Base-by-base conservation (phyloP, 164 flowering plant genomes). In the Stephania cephalantha region DNA sequence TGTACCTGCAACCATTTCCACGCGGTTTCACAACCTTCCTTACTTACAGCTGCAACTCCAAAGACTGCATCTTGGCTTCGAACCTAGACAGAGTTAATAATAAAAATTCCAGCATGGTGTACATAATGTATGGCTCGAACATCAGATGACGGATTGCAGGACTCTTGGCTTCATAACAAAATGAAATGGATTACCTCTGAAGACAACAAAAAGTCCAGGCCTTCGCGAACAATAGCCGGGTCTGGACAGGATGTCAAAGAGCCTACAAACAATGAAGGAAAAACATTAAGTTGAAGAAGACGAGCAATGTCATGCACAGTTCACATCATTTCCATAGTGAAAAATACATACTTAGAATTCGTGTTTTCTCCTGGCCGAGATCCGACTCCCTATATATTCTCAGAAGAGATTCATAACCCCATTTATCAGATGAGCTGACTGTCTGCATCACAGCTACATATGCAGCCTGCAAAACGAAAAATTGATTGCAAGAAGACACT, bases 1-100 rank as follows among this genome's bases (percentile, higher is more conserved):
- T 25, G 77, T 82, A 93, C 99, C 94, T 93, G 82, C 79, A 93
- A 84, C 99, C 99, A 95, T 68, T 74, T 78, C 99, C 99, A 93
- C 44, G 99, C 95, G 68, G 80, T 83, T 83, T 92, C 99, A 58
- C 94, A 92, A 61, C 94, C 97, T 75, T 89, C 90, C 65, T 73
- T 72, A 74, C 90, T 82, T 75, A 95, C 55, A 10, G n/a, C 97
- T 77, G 86, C 79, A 30, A 95, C 91, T 75, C 98, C 99, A 78
- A 76, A 79, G 42, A 91, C 83, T 68, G 85, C 92, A 88, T 95
- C 99, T 84, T 95, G 99, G 78, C 85, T 93, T 69, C 98, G 95
- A 48, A 95, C 98, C 99, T 95, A 65, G 1, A 82, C 18, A 1
- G 71, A 15, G 45, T 25, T n/a, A 53, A 52, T 48, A n/a, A 11